phyloP scores from a whole-genome alignment of 352 stramenopile genomes.

The Plasmopara halstedii region DNA sequence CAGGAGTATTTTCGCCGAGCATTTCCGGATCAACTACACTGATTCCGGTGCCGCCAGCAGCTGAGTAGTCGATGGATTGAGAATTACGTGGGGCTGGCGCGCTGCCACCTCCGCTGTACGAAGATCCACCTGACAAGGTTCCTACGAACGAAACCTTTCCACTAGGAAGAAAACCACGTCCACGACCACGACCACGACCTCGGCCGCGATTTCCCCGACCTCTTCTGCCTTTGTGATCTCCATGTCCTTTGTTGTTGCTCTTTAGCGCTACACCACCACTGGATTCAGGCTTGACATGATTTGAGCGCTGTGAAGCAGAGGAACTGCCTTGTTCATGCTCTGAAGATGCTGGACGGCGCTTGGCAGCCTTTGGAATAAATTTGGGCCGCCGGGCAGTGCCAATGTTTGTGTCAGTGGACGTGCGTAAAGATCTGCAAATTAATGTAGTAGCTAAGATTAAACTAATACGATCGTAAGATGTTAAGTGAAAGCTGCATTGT shows the following conservation, averaged over 20 bases:
- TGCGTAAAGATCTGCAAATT: constrained; percentile 46
- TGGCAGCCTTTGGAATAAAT: constrained; percentile 71
- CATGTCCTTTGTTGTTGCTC: constrained; percentile 26
- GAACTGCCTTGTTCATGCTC: constrained; percentile 7
- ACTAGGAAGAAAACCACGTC: constrained; percentile 44
- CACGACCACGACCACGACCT: constrained; percentile 24
- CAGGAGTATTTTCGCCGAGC: constrained; percentile 36
- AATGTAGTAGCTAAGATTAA: not conserved
- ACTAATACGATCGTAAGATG: not conserved
- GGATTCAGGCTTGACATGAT: constrained; percentile 19
- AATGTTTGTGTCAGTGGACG: constrained; percentile 21
- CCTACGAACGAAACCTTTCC: constrained; percentile 74
- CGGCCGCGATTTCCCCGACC: constrained; percentile 13
- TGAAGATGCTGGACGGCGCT: constrained; percentile 37
- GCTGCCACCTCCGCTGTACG: constrained; percentile 44
- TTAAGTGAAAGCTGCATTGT: not conserved
- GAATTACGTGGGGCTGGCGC: constrained; percentile 28
- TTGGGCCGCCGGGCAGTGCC: constrained; percentile 50
- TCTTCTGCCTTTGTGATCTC: constrained; percentile 34
- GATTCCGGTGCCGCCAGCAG: constrained; percentile 74
- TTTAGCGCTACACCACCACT: constrained; percentile 15
- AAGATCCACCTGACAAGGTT: constrained; percentile 73
- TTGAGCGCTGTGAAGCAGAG: not conserved
- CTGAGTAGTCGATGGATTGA: constrained; percentile 30
- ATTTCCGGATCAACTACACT: constrained; percentile 72